Percentiles rank a stretch among this genome's conserved stretches.
Conservation (phyloP, 176 grass and related monocot genomes). For the Oryza officinalis region DNA sequence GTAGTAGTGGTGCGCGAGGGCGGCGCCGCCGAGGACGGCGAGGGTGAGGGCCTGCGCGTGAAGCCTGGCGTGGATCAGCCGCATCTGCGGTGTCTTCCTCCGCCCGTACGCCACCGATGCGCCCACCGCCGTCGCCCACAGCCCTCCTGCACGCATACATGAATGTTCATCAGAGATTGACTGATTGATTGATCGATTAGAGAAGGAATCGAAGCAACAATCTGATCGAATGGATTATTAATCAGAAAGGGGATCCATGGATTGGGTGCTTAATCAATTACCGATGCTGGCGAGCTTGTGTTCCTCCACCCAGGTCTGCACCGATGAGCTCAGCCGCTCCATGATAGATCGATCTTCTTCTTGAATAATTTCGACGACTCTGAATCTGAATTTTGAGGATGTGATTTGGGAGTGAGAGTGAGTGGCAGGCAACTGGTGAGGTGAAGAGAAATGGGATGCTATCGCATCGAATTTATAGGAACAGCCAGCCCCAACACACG, state of each 20-base stretch:
- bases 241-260: too few relatives aligned
- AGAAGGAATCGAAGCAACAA: neutral
- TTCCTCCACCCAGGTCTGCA: constrained; percentile 69
- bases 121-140: constrained; percentile 66
- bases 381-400: neutral
- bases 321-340: constrained; percentile 41
- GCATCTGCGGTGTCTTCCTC: constrained; percentile 42
- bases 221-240: too few relatives aligned
- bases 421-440: neutral
- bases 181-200: too few relatives aligned
- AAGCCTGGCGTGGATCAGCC: constrained; percentile 54
- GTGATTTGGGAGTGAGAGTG: neutral
- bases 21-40: constrained; percentile 62
- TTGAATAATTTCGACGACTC: neutral
- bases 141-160: constrained; percentile 21
- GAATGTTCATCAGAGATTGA: too few relatives aligned
- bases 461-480: neutral
- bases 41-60: constrained; percentile 66
- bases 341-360: neutral
- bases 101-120: constrained; percentile 59
- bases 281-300: constrained; percentile 84
- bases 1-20: constrained; percentile 28
- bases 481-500: neutral
- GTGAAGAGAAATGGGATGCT: neutral
- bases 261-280: neutral